phyloP scores from a whole-genome alignment of 1,284 basidiomycete genomes.

The Rugosomyces carneus region DNA sequence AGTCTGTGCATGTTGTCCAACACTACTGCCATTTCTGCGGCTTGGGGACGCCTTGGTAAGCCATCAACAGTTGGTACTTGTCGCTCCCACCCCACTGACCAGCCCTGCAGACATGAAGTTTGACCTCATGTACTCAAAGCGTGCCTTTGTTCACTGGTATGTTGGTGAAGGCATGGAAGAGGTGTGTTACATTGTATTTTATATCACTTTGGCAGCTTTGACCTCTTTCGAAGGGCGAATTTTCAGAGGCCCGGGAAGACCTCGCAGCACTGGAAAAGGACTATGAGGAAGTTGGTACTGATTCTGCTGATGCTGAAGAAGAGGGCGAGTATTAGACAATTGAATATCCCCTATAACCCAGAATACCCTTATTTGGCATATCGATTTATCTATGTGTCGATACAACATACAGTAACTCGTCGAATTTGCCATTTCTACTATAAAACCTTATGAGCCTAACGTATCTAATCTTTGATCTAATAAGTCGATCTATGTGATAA shows the following conservation, averaged over 20 bases:
- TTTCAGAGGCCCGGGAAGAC: constrained; percentile 96
- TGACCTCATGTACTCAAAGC: constrained; percentile 95
- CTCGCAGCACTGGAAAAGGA: constrained; percentile 96
- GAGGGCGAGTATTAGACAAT: constrained; percentile 65
- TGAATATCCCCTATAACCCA: constrained; percentile 11
- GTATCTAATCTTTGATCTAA: too few species aligned
- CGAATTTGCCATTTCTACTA: too few species aligned
- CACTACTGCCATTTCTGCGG: constrained; percentile 91
- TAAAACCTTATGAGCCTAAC: too few species aligned
- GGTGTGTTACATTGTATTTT: constrained; percentile 22
- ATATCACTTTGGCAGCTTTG: constrained; percentile 5
- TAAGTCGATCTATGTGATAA: too few species aligned
- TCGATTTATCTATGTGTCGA: too few species aligned
- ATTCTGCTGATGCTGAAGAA: constrained; percentile 82
- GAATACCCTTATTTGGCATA: constrained; percentile 15
- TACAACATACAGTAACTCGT: constrained; percentile 8
- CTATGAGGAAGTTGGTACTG: constrained; percentile 93
- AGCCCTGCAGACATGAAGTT: constrained; percentile 84
- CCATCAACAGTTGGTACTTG: constrained; percentile 3
- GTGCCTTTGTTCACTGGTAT: constrained; percentile 97
- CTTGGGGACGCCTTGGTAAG: constrained; percentile 87
- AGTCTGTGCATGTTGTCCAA: constrained; percentile 97
- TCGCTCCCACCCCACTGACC: background rate
- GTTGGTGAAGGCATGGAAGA: constrained; percentile 99
- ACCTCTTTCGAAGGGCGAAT: constrained; percentile 63